A percentile compares a stretch with the other conserved stretches of the same genome.
Evolutionary conservation across 306 rosid species (phyloP).

Genomic region (Lathyrus oleraceus): DNA sequence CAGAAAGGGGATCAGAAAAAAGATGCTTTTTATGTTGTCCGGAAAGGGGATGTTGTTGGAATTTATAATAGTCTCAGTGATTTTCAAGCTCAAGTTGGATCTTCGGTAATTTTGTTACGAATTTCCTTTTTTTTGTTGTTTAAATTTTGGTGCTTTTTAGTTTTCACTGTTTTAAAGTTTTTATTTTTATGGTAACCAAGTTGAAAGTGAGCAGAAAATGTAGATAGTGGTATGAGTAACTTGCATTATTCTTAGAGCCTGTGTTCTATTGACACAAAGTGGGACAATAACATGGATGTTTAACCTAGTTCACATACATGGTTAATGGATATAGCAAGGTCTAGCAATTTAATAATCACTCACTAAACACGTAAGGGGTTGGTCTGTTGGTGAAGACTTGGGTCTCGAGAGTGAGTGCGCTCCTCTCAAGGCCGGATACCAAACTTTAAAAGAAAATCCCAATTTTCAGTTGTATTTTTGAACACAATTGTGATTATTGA

Average conservation of each 20-base stretch:
- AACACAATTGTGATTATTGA: not conserved
- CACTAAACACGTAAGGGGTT: not conserved
- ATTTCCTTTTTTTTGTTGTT: not conserved
- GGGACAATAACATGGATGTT: not conserved
- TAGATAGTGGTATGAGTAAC: not conserved
- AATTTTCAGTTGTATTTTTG: not conserved
- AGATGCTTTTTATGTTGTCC: constrained; percentile 72
- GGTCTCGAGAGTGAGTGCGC: too few species aligned
- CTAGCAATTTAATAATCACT: not conserved
- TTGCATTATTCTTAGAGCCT: not conserved
- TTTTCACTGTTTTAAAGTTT: not conserved
- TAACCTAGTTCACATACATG: not conserved
- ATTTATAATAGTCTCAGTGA: constrained; percentile 60
- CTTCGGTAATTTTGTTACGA: constrained; percentile 61
- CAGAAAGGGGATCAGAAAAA: constrained; percentile 55
- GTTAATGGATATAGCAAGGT: not conserved
- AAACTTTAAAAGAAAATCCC: too few species aligned
- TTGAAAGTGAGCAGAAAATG: constrained; percentile 26
- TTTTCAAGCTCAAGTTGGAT: constrained; percentile 82
- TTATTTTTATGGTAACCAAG: not conserved
- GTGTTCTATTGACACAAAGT: not conserved
- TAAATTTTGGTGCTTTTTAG: not conserved
- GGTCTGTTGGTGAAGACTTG: too few species aligned
- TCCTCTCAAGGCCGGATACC: too few species aligned
- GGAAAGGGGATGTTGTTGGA: constrained; percentile 86